Evolutionary conservation across 129 eudicot genomes (phyloP).

Genomic region (Flaveria linearis): DNA sequence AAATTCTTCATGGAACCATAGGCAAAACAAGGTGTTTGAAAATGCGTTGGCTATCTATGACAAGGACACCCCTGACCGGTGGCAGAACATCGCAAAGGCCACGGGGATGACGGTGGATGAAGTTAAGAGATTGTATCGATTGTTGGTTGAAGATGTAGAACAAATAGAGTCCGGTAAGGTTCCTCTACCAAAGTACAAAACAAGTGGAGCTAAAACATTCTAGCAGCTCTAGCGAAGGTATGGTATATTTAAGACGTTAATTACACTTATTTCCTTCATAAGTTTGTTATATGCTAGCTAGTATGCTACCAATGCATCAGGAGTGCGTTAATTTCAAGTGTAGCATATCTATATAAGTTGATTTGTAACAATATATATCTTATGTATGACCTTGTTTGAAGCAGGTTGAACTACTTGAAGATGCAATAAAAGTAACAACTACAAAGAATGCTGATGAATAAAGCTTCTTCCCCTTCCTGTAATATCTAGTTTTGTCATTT

Average conservation of each 20-base stretch:
- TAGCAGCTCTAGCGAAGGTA: slow-evolving; percentile 33
- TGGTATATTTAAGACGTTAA: background rate
- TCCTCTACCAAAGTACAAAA: slow-evolving; percentile 53
- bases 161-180: slow-evolving; percentile 52
- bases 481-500: background rate
- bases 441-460: slow-evolving; percentile 24
- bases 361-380: background rate
- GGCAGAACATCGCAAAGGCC: slow-evolving; percentile 69
- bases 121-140: slow-evolving; percentile 56
- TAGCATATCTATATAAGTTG: background rate
- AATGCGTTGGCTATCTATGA: slow-evolving; percentile 65
- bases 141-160: slow-evolving; percentile 47
- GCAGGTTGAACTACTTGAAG: slow-evolving; percentile 27
- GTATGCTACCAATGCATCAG: background rate
- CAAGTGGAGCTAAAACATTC: slow-evolving; percentile 22
- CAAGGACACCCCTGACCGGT: slow-evolving; percentile 68
- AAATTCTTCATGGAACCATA: slow-evolving; percentile 47
- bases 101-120: slow-evolving; percentile 70
- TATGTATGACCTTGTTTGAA: slow-evolving; percentile 14
- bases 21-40: slow-evolving; percentile 71
- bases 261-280: background rate
- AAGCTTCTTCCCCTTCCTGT: background rate
- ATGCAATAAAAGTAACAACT: slow-evolving; percentile 11
- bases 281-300: background rate
- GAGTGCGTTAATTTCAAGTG: background rate